Base-by-base conservation (phyloP, 2,329 filamentous ascomycete genomes). In the Exophiala bonariae region DNA sequence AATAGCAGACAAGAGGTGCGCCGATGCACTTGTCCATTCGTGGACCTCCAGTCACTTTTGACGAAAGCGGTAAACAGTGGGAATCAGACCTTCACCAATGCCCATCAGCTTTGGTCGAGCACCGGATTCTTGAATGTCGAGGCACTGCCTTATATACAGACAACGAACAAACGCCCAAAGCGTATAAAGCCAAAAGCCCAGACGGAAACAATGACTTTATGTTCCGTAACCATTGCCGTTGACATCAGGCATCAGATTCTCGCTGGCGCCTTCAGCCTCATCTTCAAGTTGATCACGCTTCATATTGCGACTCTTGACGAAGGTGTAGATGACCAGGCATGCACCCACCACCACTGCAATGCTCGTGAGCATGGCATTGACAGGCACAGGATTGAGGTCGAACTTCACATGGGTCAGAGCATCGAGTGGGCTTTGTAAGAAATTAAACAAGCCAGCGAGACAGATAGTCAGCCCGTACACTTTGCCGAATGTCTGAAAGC, bases 381-480 rank as follows among this genome's bases (percentile, higher is more conserved):
- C 84, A 0, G 89, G 89, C 0, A 88, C 71, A 0, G 90, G 90
- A 63, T 95, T 76, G 4, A 83, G 81, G 17, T 73, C 59, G 61
- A 92, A 96, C 0, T 77, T 76, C 46, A 80, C 75, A 61, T 95
- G 87, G 32, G 90, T 89, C 28, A 92, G 65, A 18, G 84, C 81
- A 65, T 96, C 90, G 26, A 96, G 75, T 0, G 80, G 89, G 4
- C 85, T 85, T 70, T 95, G 89, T 1, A 81, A 81, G 61, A 96
- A 91, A 67, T 95, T 95, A 61, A 90, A 78, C 1, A 96, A 66
- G 0, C 91, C 90, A 0, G 89, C 85, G 2, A 93, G 71, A 67
- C 88, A 95, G 58, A 96, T 95, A 56, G 95, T 87, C 16, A 91
- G 77, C 9, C 90, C 90, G 67, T 96, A 96, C n/a, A 96, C 89